Evolutionary conservation across 345 rosid genomes (phyloP).

Genomic region (Hevea brasiliensis): DNA sequence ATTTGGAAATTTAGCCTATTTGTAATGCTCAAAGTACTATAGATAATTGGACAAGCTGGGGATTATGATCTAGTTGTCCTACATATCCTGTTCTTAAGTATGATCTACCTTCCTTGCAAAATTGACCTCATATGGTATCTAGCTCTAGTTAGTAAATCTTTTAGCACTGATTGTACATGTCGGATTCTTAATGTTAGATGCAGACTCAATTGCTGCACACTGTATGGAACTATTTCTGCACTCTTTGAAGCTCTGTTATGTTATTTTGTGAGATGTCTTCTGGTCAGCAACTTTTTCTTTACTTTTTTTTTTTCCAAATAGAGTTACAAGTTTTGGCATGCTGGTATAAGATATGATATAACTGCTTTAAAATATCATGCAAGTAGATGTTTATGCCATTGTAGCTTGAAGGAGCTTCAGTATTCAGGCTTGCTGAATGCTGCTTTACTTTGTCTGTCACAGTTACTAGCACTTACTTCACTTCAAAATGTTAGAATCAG

Average conservation of each 20-base stretch:
- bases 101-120: neutral
- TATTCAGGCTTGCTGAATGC: neutral
- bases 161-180: neutral
- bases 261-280: neutral
- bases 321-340: neutral
- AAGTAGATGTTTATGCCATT: neutral
- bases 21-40: neutral
- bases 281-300: no score
- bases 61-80: neutral
- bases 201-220: neutral
- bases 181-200: neutral
- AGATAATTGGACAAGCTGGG: neutral
- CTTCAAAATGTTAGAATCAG: constrained; percentile 1
- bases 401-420: neutral
- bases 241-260: neutral
- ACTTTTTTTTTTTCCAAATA: no score
- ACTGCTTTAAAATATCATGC: neutral
- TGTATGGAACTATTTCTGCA: neutral
- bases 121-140: neutral
- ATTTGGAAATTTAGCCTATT: neutral
- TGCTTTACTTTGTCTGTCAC: neutral
- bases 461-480: neutral
- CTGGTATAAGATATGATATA: neutral
- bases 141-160: neutral
- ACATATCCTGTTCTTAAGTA: neutral